These are phyloP conservation scores for Clarireedia hainanense DNA, from an alignment of 2,329 filamentous ascomycete genomes.

Conservation along the genomic window DNA sequence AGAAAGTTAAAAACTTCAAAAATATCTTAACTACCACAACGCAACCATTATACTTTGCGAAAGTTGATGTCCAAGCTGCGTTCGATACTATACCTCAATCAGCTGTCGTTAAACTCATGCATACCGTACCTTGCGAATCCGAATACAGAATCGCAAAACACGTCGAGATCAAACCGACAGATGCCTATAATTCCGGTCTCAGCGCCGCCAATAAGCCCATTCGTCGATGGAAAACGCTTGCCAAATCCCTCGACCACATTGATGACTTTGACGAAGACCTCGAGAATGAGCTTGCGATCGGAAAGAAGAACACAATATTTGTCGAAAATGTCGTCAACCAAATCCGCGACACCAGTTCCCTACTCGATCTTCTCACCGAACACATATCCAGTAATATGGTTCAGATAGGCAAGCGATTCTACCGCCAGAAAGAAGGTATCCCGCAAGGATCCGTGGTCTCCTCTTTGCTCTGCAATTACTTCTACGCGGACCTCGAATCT, in stretches of 20 bases:
- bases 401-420: conserved; percentile 81
- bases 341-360: conserved; percentile 45
- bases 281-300: conserved; percentile 25
- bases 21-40: conserved; percentile 33
- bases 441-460: conserved; percentile 90
- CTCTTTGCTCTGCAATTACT: conserved; percentile 84
- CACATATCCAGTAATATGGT: conserved; percentile 84
- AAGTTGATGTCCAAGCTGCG: conserved; percentile 83
- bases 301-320: conserved; percentile 60
- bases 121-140: conserved; percentile 45
- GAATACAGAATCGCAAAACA: conserved; percentile 69
- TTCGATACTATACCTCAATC: conserved; percentile 93
- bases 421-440: conserved; percentile 81
- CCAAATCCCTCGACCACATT: conserved; percentile 22
- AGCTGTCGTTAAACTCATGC: conserved; percentile 60
- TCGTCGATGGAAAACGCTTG: conserved; percentile 25
- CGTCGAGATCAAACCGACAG: conserved; percentile 55
- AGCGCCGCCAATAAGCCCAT: conserved; percentile 19
- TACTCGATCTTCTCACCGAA: conserved; percentile 64
- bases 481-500: conserved; percentile 81
- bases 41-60: conserved; percentile 70
- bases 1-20: conserved; percentile 64
- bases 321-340: conserved; percentile 59
- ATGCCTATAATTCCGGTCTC: conserved; percentile 13
- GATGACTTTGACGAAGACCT: conserved; percentile 26